Base-by-base conservation (phyloP, 1,139 yeast species). In the Pichia sp. region DNA sequence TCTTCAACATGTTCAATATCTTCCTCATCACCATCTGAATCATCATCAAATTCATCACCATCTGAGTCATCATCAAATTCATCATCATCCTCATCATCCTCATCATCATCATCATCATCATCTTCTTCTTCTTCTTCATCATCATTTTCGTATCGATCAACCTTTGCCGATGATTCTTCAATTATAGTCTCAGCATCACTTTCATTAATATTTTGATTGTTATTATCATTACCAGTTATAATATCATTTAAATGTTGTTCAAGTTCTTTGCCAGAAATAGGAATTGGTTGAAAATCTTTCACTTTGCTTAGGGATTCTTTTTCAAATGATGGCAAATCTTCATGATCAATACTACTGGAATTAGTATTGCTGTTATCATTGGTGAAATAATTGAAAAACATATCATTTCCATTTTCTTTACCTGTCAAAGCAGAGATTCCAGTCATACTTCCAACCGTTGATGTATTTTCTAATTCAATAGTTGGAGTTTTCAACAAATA, bases 401-500 rank as follows among this genome's bases (percentile, higher is more conserved):
- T 11, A 16, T 40, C 43, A 16, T 37, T 39, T 18, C 30, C 22
- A 21, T 31, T 33, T 6, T 33, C 31, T 3, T 15, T 28, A n/a
- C 30, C 31, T 5, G 27, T 16, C 10, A 41, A 23, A 14, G 40
- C 35, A 16, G 30, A 6, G 11, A 41, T 13, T 3, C 40, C 40
- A 3, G 43, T 36, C 3, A 37, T 16, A 6, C 49, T 47, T 5
- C 50, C 46, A 20, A 55, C 37, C 6, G 47, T 37, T 25, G 53
- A 31, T 4, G 55, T 50, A 34, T 55, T 57, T 2, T 53, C 45
- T 10, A 57, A 28, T 30, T 58, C 62, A 8, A 57, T 31, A n/a
- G 52, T 50, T 8, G 64, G 63, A 2, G 63, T 51, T 38, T 60
- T 59, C 24, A 61, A 42, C 33, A 61, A 46, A 37, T 54, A 57